phyloP scores from a whole-genome alignment of 2,329 filamentous ascomycete species.

The Trichoderma sp. region DNA sequence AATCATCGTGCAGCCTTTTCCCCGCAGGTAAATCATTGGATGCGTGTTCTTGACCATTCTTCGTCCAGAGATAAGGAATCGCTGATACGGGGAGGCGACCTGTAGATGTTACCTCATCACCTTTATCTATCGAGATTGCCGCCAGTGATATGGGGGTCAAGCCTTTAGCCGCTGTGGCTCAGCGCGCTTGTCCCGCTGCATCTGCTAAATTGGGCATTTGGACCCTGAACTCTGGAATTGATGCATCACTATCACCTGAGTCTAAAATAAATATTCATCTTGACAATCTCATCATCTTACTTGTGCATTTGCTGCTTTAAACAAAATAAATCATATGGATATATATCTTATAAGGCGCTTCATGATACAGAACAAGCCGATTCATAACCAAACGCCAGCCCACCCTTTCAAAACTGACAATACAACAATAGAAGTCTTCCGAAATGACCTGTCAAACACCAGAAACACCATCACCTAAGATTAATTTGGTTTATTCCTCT shows the following conservation, averaged over 20 bases:
- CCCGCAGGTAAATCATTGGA: background rate
- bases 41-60: background rate
- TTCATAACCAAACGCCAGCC: background rate
- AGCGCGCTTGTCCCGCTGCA: background rate
- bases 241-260: background rate
- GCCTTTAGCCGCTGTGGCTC: background rate
- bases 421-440: background rate
- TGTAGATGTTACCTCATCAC: background rate
- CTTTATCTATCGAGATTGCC: background rate
- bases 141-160: background rate
- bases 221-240: background rate
- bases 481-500: constrained; percentile 47
- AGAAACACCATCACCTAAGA: background rate
- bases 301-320: background rate
- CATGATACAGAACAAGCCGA: background rate
- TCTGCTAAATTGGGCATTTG: background rate
- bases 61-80: background rate
- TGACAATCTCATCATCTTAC: background rate
- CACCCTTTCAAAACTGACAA: background rate
- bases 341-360: background rate
- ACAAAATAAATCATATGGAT: background rate
- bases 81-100: background rate
- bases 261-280: background rate
- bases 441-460: background rate
- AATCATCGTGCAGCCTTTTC: background rate